A percentile compares a stretch with the other conserved stretches of the same genome.
phyloP scores from a whole-genome alignment of 2,329 filamentous ascomycete species.

The Scedosporium minutisporum region DNA sequence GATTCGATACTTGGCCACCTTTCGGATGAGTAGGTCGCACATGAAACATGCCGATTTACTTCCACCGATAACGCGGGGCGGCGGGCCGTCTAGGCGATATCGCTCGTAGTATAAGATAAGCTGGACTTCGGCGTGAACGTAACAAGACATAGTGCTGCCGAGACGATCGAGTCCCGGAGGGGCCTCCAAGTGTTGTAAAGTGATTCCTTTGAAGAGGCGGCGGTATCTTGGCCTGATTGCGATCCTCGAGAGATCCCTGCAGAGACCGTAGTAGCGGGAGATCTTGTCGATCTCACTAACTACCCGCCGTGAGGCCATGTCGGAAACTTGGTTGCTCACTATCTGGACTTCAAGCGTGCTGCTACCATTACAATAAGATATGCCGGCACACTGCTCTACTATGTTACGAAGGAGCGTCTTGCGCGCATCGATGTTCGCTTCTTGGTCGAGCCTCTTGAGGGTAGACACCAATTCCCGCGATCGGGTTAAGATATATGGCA shows the following conservation, averaged over 20 bases:
- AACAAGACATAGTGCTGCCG: neutral
- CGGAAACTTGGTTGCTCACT: neutral
- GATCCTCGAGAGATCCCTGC: neutral
- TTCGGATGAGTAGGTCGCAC: neutral
- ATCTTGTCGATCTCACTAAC: neutral
- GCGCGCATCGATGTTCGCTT: neutral
- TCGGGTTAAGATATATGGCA: neutral
- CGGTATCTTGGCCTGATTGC: neutral
- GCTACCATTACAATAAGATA: neutral
- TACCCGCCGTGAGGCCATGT: neutral
- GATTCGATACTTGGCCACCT: neutral
- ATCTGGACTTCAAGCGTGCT: neutral
- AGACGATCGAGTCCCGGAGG: neutral
- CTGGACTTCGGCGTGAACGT: neutral
- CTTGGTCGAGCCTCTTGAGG: neutral
- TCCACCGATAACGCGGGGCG: neutral
- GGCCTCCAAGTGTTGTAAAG: neutral
- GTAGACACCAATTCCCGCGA: neutral
- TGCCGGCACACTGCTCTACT: neutral
- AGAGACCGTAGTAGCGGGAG: neutral
- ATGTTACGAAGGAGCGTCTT: neutral
- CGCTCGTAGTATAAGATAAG: neutral
- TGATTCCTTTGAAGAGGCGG: neutral
- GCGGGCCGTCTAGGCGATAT: neutral
- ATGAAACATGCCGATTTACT: neutral